Base-by-base conservation (phyloP, 345 rosid species). In the Euphorbia tirucalli region DNA sequence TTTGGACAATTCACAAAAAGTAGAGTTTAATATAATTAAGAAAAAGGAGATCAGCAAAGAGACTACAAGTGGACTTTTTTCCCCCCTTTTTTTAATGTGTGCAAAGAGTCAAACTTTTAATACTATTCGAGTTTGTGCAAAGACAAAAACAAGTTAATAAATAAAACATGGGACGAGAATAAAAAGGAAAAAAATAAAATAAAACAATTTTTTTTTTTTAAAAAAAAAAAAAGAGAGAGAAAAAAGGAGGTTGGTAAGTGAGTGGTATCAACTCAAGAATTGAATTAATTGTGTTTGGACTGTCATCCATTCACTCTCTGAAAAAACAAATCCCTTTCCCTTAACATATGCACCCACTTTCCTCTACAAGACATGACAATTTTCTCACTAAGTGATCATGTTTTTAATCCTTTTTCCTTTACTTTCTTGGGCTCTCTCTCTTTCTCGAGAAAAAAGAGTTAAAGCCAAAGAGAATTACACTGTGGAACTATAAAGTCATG, bases 261-360 rank as follows among this genome's bases (percentile, higher is more conserved):
- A 78, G 85, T 79, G 87, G 69, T 80, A 78, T 83, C 87, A 75
- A 80, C 73, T 83, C 79, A 75, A 71, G 75, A n/a, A n/a, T n/a
- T n/a, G n/a, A n/a, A n/a, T n/a, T n/a, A 78, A 80, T 75, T 75
- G 85, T 72, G 78, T 16, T 84, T 75, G 85, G 88, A 77, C 93
- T 86, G 90, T 80, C 88, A 86, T 82, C 87, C 93, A 86, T 88
- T 85, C 75, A 72, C 81, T 70, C 77, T 66, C 74, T 28, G 5
- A 58, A 48, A 68, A 78, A 78, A 72, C 78, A 77, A 74, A 70
- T 30, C 71, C 68, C 80, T 78, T 81, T 78, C n/a, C n/a, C 60
- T 75, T 83, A 74, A n/a, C 80, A 82, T 71, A 72, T 86, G 88
- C 88, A 67, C 83, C 87, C 80, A 66, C 83, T 86, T 85, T 83